phyloP scores from a whole-genome alignment of 495 filamentous ascomycete species.

The Xylaria sp. region DNA sequence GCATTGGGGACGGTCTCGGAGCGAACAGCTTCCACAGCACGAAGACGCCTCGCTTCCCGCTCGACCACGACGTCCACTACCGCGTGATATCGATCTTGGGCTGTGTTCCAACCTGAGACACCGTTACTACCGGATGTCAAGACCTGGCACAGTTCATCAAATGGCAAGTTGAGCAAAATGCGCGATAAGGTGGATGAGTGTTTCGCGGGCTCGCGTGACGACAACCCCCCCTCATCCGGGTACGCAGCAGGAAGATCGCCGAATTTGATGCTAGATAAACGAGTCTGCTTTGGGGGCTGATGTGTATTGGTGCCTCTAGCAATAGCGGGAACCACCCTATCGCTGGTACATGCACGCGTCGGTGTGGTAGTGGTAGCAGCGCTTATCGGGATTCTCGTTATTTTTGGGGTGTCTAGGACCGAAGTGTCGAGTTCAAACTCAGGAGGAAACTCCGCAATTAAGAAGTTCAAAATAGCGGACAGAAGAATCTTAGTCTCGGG shows the following conservation, averaged over 20 bases:
- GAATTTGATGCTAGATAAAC: conserved; percentile 68
- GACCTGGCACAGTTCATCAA: conserved; percentile 61
- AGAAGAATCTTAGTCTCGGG: conserved; percentile 43
- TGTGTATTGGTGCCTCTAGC: conserved; percentile 44
- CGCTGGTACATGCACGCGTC: conserved; percentile 1
- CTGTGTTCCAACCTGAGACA: conserved; percentile 51
- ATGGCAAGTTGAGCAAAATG: conserved; percentile 69
- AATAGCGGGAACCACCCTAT: conserved; percentile 37
- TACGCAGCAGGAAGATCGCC: conserved; percentile 64
- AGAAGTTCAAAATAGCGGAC: conserved; percentile 48
- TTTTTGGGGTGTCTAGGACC: conserved; percentile 43
- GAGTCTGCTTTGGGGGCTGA: conserved; percentile 39
- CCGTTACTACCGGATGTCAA: conserved; percentile 59
- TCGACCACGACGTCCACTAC: conserved; percentile 64
- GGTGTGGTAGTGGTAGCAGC: conserved; percentile 31
- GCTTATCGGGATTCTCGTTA: conserved; percentile 48
- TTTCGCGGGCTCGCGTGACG: conserved; percentile 40
- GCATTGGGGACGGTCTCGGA: conserved; percentile 37
- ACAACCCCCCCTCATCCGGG: conserved; percentile 40
- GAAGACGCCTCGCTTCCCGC: conserved; percentile 60
- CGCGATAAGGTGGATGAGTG: conserved; percentile 59
- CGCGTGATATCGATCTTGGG: conserved; percentile 49
- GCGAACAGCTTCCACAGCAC: conserved; percentile 43
- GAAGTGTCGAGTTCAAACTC: conserved; percentile 57
- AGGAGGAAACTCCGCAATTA: conserved; percentile 54